Base-by-base conservation (phyloP, 2,329 filamentous ascomycete species). In the Thelonectria blattea region DNA sequence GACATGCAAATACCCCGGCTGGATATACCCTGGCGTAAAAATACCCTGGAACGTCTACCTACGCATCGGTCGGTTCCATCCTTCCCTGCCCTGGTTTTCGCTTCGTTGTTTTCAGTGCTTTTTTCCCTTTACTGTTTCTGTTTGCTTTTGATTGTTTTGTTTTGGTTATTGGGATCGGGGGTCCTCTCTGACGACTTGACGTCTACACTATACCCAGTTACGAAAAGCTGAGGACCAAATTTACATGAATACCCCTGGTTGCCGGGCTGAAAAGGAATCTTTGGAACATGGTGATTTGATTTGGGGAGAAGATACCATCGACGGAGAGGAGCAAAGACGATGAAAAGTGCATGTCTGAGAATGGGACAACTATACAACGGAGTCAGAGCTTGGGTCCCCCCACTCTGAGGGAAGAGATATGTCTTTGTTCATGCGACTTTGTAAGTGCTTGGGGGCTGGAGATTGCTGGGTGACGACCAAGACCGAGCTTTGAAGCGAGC, bases 21-120 rank as follows among this genome's bases (percentile, higher is more conserved):
- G 83, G 83, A 86, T 86, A 87, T 86, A 86, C 84, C 84, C 83
- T 85, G 81, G 83, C 81, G 84, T 80, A 80, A 81, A 79, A 80
- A 84, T 85, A 83, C 81, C 81, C 79, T 74, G 77, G 76, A 79
- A 77, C 71, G 62, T 68, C 71, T 73, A 77, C 70, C 75, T 78
- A 71, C 78, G 77, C 79, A 80, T 82, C 76, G 78, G 77, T 82
- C 78, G 79, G 78, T 76, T 75, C 74, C 71, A 68, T 70, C 74
- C 72, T 70, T 71, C 73, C 68, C 67, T 73, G 68, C 70, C n/a
- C n/a, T 64, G 69, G 70, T 62, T 70, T 65, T 63, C 62, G 65
- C 63, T 74, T 73, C 61, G 64, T 67, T 60, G 63, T 61, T 70
- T 65, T 63, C n/a, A 49, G 58, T 62, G 53, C 54, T 47, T 66